phyloP scores from a whole-genome alignment of 306 rosid genomes.

The Sophora flavescens region DNA sequence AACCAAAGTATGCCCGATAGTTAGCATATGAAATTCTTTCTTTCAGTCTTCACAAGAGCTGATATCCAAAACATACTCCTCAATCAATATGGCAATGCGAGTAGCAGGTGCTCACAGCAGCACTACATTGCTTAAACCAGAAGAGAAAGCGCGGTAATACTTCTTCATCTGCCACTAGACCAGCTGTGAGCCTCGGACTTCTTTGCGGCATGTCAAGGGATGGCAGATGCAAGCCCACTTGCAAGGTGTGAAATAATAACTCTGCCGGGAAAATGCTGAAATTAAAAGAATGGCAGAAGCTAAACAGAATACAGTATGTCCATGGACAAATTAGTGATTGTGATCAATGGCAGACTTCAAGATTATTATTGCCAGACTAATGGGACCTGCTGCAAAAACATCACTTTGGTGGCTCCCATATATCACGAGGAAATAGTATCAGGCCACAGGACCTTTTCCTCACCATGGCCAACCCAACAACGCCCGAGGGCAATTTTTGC shows the following conservation, averaged over 20 bases:
- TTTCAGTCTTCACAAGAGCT: constrained; percentile 40
- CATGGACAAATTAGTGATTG: constrained; percentile 17
- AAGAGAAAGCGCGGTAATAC: constrained; percentile 17
- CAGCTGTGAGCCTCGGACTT: constrained; percentile 38
- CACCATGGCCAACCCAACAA: constrained; percentile 38
- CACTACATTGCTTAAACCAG: constrained; percentile 9
- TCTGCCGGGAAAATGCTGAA: constrained; percentile 44
- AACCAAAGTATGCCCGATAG: constrained; percentile 4
- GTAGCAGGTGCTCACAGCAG: constrained; percentile 39
- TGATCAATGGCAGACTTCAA: constrained; percentile 39
- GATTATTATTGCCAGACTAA: constrained; percentile 39
- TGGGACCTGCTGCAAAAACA: constrained; percentile 39
- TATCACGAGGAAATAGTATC: constrained; percentile 34
- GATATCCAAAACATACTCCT: constrained; percentile 40
- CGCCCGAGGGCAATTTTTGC: constrained; percentile 40
- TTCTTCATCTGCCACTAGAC: constrained; percentile 28
- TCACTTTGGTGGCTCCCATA: constrained; percentile 38
- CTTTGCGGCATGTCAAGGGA: constrained; percentile 39
- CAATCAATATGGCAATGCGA: constrained; percentile 14
- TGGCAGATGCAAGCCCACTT: constrained; percentile 34
- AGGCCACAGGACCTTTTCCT: constrained; percentile 35
- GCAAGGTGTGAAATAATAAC: constrained; percentile 37
- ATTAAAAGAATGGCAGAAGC: constrained; percentile 45
- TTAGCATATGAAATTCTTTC: constrained; percentile 26
- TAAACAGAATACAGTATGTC: constrained; percentile 35